A percentile compares a stretch with the other conserved stretches of the same genome.
Evolutionary conservation across 805 yeast genomes (phyloP).

Genomic region (Citeromyces matritensis): DNA sequence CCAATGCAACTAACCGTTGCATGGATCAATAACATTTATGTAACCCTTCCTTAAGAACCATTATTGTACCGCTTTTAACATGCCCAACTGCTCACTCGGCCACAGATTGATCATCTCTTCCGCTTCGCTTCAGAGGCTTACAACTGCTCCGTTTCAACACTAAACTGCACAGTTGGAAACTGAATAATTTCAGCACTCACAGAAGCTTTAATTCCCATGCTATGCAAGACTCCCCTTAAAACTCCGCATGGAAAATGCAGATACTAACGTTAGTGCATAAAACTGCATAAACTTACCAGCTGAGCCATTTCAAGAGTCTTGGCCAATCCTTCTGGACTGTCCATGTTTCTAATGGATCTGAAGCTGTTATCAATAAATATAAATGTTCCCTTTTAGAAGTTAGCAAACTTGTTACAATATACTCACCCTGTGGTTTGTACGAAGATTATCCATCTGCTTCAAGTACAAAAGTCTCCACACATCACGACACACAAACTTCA

Average conservation of each 20-base stretch:
- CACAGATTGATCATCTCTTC: too few relatives aligned
- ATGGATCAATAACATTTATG: too few relatives aligned
- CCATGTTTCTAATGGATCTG: slow-evolving; percentile 35
- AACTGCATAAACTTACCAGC: slow-evolving; percentile 7
- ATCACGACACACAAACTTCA: slow-evolving; percentile 88
- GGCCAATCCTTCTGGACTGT: slow-evolving; percentile 22
- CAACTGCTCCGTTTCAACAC: slow-evolving; percentile 65
- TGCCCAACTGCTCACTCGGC: too few relatives aligned
- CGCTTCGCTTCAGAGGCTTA: too few relatives aligned
- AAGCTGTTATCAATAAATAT: slow-evolving; percentile 61
- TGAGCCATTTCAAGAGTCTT: slow-evolving; percentile 29
- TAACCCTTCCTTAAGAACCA: too few relatives aligned
- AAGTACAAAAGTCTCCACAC: slow-evolving; percentile 72
- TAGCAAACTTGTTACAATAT: not conserved
- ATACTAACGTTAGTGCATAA: slow-evolving; percentile 19
- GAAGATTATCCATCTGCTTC: slow-evolving; percentile 81
- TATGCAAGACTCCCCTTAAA: slow-evolving; percentile 55
- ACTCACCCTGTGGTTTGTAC: slow-evolving; percentile 73
- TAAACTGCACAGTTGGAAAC: slow-evolving; percentile 59
- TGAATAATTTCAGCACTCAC: slow-evolving; percentile 50
- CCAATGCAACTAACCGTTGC: too few relatives aligned
- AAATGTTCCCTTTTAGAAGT: slow-evolving; percentile 36
- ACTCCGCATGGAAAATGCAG: slow-evolving; percentile 67
- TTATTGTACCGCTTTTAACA: too few relatives aligned
- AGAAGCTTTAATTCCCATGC: slow-evolving; percentile 50